Evolutionary conservation across 1,139 yeast species (phyloP).

Genomic region (Yamadazyma dushanensis): DNA sequence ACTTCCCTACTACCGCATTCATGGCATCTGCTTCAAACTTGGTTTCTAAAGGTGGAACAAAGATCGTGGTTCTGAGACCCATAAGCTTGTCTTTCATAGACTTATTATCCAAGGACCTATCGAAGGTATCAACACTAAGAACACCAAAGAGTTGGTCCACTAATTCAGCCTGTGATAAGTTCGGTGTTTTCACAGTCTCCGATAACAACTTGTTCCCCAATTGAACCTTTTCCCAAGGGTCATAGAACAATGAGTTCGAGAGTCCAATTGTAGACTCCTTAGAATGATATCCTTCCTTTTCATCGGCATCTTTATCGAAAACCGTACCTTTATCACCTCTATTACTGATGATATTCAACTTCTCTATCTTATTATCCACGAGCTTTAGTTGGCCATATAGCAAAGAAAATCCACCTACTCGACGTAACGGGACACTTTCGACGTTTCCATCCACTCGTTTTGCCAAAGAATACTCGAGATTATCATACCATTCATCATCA

Average conservation of each 20-base stretch:
- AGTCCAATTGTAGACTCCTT: slow-evolving; percentile 45
- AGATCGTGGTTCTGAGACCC: slow-evolving; percentile 61
- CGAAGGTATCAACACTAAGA: slow-evolving; percentile 48
- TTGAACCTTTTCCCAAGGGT: slow-evolving; percentile 74
- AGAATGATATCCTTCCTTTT: slow-evolving; percentile 8
- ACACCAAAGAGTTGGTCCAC: slow-evolving; percentile 54
- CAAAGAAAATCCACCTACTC: slow-evolving; percentile 83
- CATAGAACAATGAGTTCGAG: slow-evolving; percentile 60
- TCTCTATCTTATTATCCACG: slow-evolving; percentile 26
- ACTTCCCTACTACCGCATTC: slow-evolving; percentile 38
- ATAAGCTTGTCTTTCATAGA: slow-evolving; percentile 33
- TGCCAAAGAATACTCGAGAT: slow-evolving; percentile 29
- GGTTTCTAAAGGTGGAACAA: slow-evolving; percentile 62
- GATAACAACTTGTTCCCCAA: slow-evolving; percentile 50
- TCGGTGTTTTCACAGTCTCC: slow-evolving; percentile 27
- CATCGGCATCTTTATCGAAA: slow-evolving; percentile 18
- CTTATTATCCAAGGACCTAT: slow-evolving; percentile 22
- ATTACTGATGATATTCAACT: slow-evolving; percentile 53
- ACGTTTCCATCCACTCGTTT: slow-evolving; percentile 12
- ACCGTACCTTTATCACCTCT: slow-evolving; percentile 44
- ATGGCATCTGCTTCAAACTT: slow-evolving; percentile 4
- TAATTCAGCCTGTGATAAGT: slow-evolving; percentile 28
- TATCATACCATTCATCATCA: slow-evolving; percentile 46
- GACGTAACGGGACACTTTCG: slow-evolving; percentile 30
- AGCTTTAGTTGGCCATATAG: slow-evolving; percentile 61